These are phyloP conservation scores for Paraconiothyrium brasiliense DNA, from an alignment of 2,329 filamentous ascomycete genomes.

Conservation along the genomic window DNA sequence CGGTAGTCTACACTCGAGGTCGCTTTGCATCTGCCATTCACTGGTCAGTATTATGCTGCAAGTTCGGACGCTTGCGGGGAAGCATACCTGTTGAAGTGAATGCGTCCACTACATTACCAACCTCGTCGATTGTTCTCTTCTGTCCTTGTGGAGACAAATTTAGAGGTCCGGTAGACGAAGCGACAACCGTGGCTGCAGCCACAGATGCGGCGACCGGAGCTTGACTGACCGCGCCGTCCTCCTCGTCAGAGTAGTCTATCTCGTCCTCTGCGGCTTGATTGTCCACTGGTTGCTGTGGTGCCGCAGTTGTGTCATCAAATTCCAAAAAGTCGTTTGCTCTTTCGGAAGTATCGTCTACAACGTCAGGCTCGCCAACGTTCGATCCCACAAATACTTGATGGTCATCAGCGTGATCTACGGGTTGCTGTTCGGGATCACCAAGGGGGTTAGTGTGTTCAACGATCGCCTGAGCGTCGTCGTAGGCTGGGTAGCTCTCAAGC, in stretches of 20 bases:
- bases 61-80: neutral
- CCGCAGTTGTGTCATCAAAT: conserved; percentile 24
- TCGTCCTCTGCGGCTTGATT: conserved; percentile 19
- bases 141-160: conserved; percentile 41
- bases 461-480: conserved; percentile 22
- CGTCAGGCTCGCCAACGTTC: conserved; percentile 17
- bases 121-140: conserved; percentile 47
- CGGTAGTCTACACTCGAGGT: conserved; percentile 38
- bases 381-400: conserved; percentile 23
- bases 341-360: conserved; percentile 22
- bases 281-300: neutral
- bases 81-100: conserved; percentile 41
- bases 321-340: conserved; percentile 32
- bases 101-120: conserved; percentile 37
- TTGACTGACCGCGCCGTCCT: conserved; percentile 36
- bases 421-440: conserved; percentile 31
- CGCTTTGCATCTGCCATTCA: conserved; percentile 40
- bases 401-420: conserved; percentile 26
- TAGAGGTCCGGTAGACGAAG: conserved; percentile 35
- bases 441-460: conserved; percentile 38
- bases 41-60: conserved; percentile 21
- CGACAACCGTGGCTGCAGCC: conserved; percentile 37
- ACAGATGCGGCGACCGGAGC: conserved; percentile 36
- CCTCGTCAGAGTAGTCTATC: conserved; percentile 31
- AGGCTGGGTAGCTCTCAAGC: conserved; percentile 23